A percentile compares a stretch with the other conserved stretches of the same genome.
These are phyloP conservation scores for Ophiocordyceps polyrhachis-furcata DNA, from an alignment of 2,329 filamentous ascomycete genomes.

Conservation along the genomic window DNA sequence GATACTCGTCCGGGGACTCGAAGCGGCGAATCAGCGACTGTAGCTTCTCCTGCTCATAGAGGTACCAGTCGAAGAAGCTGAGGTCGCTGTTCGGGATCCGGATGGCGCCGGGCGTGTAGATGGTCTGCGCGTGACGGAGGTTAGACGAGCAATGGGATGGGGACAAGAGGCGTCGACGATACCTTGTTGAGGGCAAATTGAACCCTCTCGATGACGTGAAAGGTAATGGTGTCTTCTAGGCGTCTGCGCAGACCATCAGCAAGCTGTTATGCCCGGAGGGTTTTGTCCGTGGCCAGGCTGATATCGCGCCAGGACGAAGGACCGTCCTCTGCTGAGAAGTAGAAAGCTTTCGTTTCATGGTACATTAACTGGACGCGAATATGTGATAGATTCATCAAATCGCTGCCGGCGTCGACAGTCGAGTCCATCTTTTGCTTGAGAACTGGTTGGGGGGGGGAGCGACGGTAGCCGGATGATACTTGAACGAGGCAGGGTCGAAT, in stretches of 20 bases:
- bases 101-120: conserved; percentile 70
- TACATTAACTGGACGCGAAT: not conserved
- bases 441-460: not conserved
- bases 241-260: conserved; percentile 37
- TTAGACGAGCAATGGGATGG: not conserved
- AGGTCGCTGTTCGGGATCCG: conserved; percentile 53
- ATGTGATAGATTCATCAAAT: not conserved
- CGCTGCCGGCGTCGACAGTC: not conserved
- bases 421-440: not conserved
- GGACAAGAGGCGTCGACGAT: conserved; percentile 1
- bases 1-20: conserved; percentile 90
- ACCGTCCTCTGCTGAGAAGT: no score
- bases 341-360: not conserved
- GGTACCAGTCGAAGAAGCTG: conserved; percentile 87
- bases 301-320: not conserved
- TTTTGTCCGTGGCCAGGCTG: not conserved
- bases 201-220: conserved; percentile 91
- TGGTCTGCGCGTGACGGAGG: conserved; percentile 29
- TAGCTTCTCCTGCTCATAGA: conserved; percentile 72
- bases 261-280: not conserved
- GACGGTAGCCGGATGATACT: no score
- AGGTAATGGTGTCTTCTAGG: conserved; percentile 93
- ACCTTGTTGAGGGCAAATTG: conserved; percentile 76
- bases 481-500: no score
- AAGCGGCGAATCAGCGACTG: conserved; percentile 90